Base-by-base conservation (phyloP, 208 protist genomes). In the Crithidia acanthocephali region DNA sequence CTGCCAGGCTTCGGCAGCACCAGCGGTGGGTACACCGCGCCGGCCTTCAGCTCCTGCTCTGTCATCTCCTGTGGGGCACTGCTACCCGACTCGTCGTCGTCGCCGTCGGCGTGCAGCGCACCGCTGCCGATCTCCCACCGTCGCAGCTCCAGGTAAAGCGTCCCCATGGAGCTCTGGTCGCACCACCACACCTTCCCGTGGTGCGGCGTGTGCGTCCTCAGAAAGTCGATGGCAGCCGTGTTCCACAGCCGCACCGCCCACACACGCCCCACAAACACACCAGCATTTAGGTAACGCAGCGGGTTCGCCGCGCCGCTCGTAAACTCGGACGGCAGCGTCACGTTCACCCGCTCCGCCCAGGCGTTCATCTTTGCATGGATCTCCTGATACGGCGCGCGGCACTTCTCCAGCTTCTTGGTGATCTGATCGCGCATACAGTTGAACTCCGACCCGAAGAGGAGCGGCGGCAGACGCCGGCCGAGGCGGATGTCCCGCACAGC, bases 381-480 rank as follows among this genome's bases (percentile, higher is more conserved):
- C 2, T 23, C 47, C 3, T 23, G 4, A 23, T 67, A 67, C 23
- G 61, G 61, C 3, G 28, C 32, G n/a, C 15, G 25, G 32, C 61
- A 67, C 27, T 30, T 8, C 2, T 25, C n/a, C 9, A 25, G n/a
- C 11, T 56, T 30, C 27, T 30, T 10, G 4, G 47, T 56, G 11
- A 56, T 44, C 30, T 67, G 61, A 28, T 53, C 61, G 8, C 61
- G 61, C 61, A 56, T 67, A n/a, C 61, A 67, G 32, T 67, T 56
- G 22, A 20, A 67, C 47, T 67, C 61, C 2, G 30, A 2, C n/a
- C 30, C 18, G 22, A 67, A 67, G 2, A 67, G n/a, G 11, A 67
- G 20, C 0, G 61, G 61, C 1, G 61, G 61, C 28, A 56, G 4
- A 18, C 61, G 61, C 32, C 30, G 37, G 22, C 61, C 61, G 0